phyloP scores from a whole-genome alignment of 2,329 filamentous ascomycete genomes.

The Pyrenochaeta sp. region DNA sequence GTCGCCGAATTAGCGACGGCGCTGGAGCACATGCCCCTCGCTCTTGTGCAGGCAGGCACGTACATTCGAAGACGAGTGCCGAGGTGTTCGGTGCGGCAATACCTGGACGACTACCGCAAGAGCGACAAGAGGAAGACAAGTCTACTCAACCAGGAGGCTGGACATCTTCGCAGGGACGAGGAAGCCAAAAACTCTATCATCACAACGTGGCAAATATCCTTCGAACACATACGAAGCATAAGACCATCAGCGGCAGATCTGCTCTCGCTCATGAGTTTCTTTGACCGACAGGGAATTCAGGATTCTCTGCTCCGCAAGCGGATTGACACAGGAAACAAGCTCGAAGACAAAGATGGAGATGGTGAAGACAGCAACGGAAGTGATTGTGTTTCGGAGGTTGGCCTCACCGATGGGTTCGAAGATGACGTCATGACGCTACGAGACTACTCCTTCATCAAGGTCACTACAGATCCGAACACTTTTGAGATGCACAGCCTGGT shows the following conservation, averaged over 20 bases:
- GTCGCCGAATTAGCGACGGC: conserved; percentile 16
- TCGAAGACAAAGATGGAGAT: too few species aligned
- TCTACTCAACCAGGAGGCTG: conserved; percentile 12
- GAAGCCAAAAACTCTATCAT: conserved; percentile 42
- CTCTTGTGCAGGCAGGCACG: conserved; percentile 43
- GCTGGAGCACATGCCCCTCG: conserved; percentile 48
- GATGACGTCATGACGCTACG: not conserved
- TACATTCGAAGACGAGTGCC: conserved; percentile 39
- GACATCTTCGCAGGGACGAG: conserved; percentile 39
- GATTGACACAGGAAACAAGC: not conserved
- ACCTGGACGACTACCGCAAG: conserved; percentile 51
- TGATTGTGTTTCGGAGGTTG: too few species aligned
- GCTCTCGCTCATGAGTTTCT: conserved; percentile 31
- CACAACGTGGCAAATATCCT: not conserved
- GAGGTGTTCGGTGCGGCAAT: conserved; percentile 31
- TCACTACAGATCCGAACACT: conserved; percentile 21
- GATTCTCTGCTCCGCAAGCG: conserved; percentile 10
- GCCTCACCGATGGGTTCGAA: not conserved
- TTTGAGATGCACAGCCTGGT: conserved; percentile 57
- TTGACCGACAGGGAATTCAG: conserved; percentile 53
- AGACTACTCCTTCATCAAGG: conserved; percentile 41
- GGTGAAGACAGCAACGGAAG: too few species aligned
- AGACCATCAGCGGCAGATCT: conserved; percentile 38
- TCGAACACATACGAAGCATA: conserved; percentile 13
- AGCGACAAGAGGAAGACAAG: conserved; percentile 40